Evolutionary conservation across 129 eudicot genomes (phyloP).

Genomic region (Dittrichia graveolens): DNA sequence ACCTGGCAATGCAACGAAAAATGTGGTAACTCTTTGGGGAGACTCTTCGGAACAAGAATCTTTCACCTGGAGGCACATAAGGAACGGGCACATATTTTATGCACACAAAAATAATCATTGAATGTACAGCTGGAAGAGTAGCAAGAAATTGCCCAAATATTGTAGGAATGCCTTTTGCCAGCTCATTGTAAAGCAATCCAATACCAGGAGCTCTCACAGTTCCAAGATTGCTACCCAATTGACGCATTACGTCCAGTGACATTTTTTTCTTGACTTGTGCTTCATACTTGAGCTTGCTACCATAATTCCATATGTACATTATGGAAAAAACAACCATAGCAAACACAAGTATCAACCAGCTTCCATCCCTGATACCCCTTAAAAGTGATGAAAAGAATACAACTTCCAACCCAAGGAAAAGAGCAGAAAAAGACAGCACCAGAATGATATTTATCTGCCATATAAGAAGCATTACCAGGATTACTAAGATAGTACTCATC

Average conservation of each 20-base stretch:
- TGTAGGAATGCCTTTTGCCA: conserved; percentile 84
- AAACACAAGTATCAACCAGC: conserved; percentile 89
- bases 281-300: conserved; percentile 87
- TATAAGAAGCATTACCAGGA: conserved; percentile 94
- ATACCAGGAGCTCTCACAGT: conserved; percentile 97
- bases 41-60: conserved; percentile 90
- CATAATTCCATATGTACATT: conserved; percentile 96
- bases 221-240: conserved; percentile 85
- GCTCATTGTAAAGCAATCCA: conserved; percentile 91
- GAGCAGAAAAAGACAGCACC: conserved; percentile 60
- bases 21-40: conserved; percentile 88
- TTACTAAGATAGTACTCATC: conserved; percentile 85
- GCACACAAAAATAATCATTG: conserved; percentile 89
- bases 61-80: conserved; percentile 79
- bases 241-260: conserved; percentile 81
- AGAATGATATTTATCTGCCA: conserved; percentile 83
- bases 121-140: conserved; percentile 93
- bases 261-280: conserved; percentile 81
- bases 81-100: conserved; percentile 90
- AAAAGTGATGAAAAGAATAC: conserved; percentile 82
- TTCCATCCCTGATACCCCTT: conserved; percentile 81
- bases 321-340: conserved; percentile 56
- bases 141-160: conserved; percentile 88
- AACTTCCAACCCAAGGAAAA: conserved; percentile 73
- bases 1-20: conserved; percentile 98